Percentiles rank a stretch among this genome's conserved stretches.
phyloP scores from a whole-genome alignment of 768 basidiomycete species.

The Mycena haematopus region DNA sequence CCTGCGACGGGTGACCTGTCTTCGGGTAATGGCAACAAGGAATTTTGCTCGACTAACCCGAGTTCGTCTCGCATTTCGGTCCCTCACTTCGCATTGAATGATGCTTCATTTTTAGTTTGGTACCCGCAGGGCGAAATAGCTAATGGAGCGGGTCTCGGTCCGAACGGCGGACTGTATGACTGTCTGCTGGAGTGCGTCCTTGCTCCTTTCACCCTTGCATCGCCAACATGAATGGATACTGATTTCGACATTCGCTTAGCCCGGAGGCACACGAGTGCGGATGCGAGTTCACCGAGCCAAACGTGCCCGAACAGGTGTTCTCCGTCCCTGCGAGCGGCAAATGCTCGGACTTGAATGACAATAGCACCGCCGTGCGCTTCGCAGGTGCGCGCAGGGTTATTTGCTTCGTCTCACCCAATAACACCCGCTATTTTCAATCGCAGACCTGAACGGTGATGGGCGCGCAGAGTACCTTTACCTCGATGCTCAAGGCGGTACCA shows the following conservation, averaged over 20 bases:
- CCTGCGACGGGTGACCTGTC: not conserved
- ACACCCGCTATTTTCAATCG: too few species aligned
- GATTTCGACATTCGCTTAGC: not conserved
- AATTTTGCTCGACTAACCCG: constrained; percentile 5
- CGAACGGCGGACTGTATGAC: constrained; percentile 8
- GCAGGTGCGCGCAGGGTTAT: not conserved
- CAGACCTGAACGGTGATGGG: constrained; percentile 13
- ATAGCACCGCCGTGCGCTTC: constrained; percentile 10
- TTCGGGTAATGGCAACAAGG: not conserved
- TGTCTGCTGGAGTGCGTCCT: not conserved
- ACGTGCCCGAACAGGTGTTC: not conserved
- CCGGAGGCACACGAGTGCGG: not conserved
- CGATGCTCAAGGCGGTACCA: constrained; percentile 1
- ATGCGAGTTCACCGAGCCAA: not conserved
- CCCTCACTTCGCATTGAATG: not conserved
- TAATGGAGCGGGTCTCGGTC: constrained; percentile 4
- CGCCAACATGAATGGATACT: not conserved
- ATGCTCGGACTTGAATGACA: constrained; percentile 10
- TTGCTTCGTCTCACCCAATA: not conserved
- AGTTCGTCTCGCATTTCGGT: not conserved
- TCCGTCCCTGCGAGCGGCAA: not conserved
- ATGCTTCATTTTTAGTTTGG: not conserved
- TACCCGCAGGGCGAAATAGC: constrained; percentile 12
- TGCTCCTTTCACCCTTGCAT: not conserved
- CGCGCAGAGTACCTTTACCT: not conserved